Evolutionary conservation across 1,284 basidiomycete species (phyloP), one percentile per base, ranked within the genome.

Genomic region (Trametes pubescens): DNA sequence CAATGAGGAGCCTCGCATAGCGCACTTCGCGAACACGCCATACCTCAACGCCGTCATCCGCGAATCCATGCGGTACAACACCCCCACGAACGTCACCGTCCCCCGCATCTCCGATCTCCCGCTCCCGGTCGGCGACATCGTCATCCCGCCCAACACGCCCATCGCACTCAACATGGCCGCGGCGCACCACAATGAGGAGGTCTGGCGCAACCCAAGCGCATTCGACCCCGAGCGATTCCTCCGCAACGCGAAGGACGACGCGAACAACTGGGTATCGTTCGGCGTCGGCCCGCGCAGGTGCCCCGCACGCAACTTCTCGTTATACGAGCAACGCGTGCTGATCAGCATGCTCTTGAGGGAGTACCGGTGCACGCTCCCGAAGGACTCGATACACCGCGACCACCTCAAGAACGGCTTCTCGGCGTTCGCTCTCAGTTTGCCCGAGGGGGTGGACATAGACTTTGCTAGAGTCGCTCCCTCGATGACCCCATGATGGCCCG

Each of bases 61-160:
- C 43, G 77, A 78, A 62, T 59, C 77, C 3, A 63, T 79, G 52
- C 75, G 76, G 26, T 72, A 75, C 67, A 78, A 77, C 65, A 75
- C 72, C 2, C 74, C 75, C 2, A 73, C 75, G 35, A 67, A 71
- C 32, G 64, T 66, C 49, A 73, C 74, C 51, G 71, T 76, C 24
- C 75, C 76, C 3, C 75, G 77, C 40, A 57, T 67, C 24, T 44
- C 67, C 49, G 60, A 65, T 49, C 65, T 62, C 6, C 55, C 63
- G 4, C 64, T 77, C 54, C 60, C 59, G 43, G 40, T 62, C 34
- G 59, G 65, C 40, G 54, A 51, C 11, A 26, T 52, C 38, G 21
- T 57, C 52, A 62, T 74, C 46, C 73, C 72, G 3, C 54, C 70
- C 16, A 52, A 59, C 54, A 71, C 75, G 2, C 71, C 73, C 7